These are phyloP conservation scores for Pythium dissimile DNA, from an alignment of 352 stramenopile genomes.

Conservation along the genomic window DNA sequence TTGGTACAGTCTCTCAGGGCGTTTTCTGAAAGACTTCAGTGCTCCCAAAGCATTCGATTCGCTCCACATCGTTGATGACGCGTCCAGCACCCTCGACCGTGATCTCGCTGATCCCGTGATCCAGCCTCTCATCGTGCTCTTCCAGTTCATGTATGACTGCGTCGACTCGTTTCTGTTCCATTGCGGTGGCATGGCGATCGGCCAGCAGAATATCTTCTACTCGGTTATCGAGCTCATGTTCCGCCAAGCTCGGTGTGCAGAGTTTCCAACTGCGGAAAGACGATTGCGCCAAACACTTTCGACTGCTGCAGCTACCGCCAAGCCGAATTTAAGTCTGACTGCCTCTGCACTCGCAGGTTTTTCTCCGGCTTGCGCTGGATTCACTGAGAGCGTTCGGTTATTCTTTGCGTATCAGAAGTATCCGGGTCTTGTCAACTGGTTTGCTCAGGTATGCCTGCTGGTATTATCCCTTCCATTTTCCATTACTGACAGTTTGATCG, in stretches of 20 bases:
- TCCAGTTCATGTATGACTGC: conserved; percentile 83
- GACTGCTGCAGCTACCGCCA: not conserved
- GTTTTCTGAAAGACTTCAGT: conserved; percentile 45
- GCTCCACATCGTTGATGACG: conserved; percentile 10
- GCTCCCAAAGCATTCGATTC: not conserved
- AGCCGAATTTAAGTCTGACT: not conserved
- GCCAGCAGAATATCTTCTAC: conserved; percentile 72
- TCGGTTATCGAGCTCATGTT: conserved; percentile 71
- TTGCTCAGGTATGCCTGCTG: conserved; percentile 74
- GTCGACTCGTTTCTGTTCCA: conserved; percentile 73
- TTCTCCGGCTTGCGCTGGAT: conserved; percentile 39
- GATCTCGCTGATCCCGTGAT: conserved; percentile 14
- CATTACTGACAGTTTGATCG: not conserved
- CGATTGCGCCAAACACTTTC: conserved; percentile 12
- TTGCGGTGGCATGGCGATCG: conserved; percentile 75
- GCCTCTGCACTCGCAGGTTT: conserved; percentile 18
- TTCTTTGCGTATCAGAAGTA: conserved; percentile 86
- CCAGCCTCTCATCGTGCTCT: conserved; percentile 40
- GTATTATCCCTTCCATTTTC: not conserved
- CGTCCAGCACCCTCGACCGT: conserved; percentile 12
- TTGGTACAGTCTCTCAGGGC: conserved; percentile 49
- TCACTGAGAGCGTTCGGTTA: conserved; percentile 69
- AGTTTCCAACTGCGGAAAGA: conserved; percentile 55
- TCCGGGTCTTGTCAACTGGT: conserved; percentile 78
- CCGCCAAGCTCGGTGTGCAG: conserved; percentile 57